Evolutionary conservation across 1,284 basidiomycete species (phyloP).

Genomic region (Schizopora paradoxa): DNA sequence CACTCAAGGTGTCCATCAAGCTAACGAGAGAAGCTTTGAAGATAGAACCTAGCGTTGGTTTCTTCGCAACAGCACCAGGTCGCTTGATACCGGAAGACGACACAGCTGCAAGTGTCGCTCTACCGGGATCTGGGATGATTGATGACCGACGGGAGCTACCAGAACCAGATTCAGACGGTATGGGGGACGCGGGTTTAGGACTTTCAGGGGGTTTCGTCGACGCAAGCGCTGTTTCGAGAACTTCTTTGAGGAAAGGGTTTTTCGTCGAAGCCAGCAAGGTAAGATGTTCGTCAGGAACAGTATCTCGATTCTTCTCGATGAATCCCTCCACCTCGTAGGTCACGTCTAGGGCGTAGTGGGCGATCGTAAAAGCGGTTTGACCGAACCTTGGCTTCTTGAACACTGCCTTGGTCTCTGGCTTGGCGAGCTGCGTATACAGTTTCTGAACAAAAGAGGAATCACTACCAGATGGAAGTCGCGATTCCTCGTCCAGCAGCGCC

Average conservation of each 20-base stretch:
- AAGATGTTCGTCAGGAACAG: constrained; percentile 98
- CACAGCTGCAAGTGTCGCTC: constrained; percentile 53
- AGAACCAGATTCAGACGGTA: constrained; percentile 69
- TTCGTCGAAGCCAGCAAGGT: constrained; percentile 78
- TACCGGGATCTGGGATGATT: constrained; percentile 78
- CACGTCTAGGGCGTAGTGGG: constrained; percentile 97
- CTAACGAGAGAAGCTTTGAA: constrained; percentile 95
- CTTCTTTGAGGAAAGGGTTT: constrained; percentile 92
- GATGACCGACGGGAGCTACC: constrained; percentile 71
- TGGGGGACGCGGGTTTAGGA: constrained; percentile 61
- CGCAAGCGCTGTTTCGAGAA: constrained; percentile 83
- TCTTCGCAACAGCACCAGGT: constrained; percentile 68
- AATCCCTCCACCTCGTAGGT: constrained; percentile 99
- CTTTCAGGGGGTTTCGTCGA: constrained; percentile 64
- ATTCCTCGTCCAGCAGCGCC: constrained; percentile 95
- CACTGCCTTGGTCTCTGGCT: constrained; percentile 81
- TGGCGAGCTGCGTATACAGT: constrained; percentile 81
- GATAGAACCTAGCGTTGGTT: constrained; percentile 96
- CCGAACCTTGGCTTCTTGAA: constrained; percentile 99
- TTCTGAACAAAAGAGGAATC: constrained; percentile 95
- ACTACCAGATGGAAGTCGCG: constrained; percentile 90
- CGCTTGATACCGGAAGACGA: constrained; percentile 44
- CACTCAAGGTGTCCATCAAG: constrained; percentile 95
- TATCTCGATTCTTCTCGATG: constrained; percentile 98
- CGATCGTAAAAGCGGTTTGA: constrained; percentile 94